A percentile compares a stretch with the other conserved stretches of the same genome.
Evolutionary conservation across 805 yeast genomes (phyloP).

Genomic region (Spathaspora boniae): DNA sequence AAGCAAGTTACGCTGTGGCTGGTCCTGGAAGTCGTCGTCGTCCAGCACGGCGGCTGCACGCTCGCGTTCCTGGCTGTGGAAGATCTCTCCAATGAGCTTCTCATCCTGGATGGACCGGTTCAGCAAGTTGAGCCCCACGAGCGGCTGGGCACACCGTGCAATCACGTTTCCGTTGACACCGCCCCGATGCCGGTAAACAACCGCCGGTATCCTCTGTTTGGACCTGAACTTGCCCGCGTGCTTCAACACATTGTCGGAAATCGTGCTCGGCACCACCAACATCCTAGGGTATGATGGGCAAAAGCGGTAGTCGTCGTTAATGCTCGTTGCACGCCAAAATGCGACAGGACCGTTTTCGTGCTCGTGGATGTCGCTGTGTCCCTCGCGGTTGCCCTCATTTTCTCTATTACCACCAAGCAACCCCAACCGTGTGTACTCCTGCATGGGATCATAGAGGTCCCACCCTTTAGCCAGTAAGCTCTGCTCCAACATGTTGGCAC

Average conservation of each 20-base stretch:
- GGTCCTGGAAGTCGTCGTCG: slow-evolving; percentile 23
- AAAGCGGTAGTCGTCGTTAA: slow-evolving; percentile 64
- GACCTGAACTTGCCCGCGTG: slow-evolving; percentile 87
- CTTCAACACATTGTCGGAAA: slow-evolving; percentile 76
- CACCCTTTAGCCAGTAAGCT: slow-evolving; percentile 56
- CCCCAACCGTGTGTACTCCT: slow-evolving; percentile 77
- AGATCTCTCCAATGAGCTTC: slow-evolving; percentile 69
- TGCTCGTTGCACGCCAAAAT: slow-evolving; percentile 69
- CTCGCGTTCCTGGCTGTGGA: slow-evolving; percentile 50
- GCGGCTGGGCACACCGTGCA: slow-evolving; percentile 87
- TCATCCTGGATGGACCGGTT: slow-evolving; percentile 91
- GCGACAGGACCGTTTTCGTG: too few relatives aligned
- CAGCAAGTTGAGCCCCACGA: slow-evolving; percentile 80
- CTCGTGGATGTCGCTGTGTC: too few relatives aligned
- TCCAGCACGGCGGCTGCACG: slow-evolving; percentile 14
- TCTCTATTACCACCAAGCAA: slow-evolving; percentile 27
- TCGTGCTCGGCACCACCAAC: slow-evolving; percentile 67
- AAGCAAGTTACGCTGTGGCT: slow-evolving; percentile 55
- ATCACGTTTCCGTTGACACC: slow-evolving; percentile 68
- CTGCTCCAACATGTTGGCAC: slow-evolving; percentile 68
- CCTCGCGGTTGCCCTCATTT: too few relatives aligned
- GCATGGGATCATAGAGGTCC: slow-evolving; percentile 57
- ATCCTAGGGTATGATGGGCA: slow-evolving; percentile 72
- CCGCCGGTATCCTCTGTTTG: slow-evolving; percentile 76
- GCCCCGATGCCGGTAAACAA: slow-evolving; percentile 66